Base-by-base conservation (phyloP, 192 early-diverging fungal genomes). In the Umbelopsis isabellina region DNA sequence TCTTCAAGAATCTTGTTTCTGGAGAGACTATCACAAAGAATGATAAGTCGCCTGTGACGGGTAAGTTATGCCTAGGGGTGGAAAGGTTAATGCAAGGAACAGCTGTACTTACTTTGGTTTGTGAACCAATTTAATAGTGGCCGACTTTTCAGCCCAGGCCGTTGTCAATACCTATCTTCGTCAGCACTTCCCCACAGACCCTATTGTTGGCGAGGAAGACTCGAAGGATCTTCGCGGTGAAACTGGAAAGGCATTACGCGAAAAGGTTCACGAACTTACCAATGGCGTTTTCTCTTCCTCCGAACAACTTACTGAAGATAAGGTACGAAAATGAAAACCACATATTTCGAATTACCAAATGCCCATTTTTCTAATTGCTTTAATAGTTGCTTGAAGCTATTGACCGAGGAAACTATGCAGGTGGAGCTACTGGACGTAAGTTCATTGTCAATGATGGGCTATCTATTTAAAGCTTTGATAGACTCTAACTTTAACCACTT, bases 161-260 rank as follows among this genome's bases (percentile, higher is more conserved):
- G 89, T 99, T 10, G 92, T 99, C 45, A 97, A 97, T 82, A 78
- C 86, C 1, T 81, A 92, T 65, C 85, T 99, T 8, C 76, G 87
- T 66, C 66, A 86, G 67, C 77, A 83, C 66, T 98, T 98, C 65
- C 95, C 97, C 15, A 37, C 88, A 20, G 96, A 97, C 77, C 91
- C 91, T 27, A 93, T 99, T 61, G 91, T 98, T 16, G 98, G 96
- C 33, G 98, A 99, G 79, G 98, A 99, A 76, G 95, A 98, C 70
- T 87, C 96, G 0, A 86, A 87, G 69, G 96, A 95, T 65, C 82
- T 99, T 10, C 89, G 84, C 44, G 91, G 88, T 21, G 92, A 97
- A 16, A 74, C 47, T 1, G 88, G 87, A 25, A 87, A 82, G 10
- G 65, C 65, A 0, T 80, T 96, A 69, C 76, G 91, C 46, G 84